phyloP scores from a whole-genome alignment of 345 rosid genomes.

The Eucalyptus tenuipes region DNA sequence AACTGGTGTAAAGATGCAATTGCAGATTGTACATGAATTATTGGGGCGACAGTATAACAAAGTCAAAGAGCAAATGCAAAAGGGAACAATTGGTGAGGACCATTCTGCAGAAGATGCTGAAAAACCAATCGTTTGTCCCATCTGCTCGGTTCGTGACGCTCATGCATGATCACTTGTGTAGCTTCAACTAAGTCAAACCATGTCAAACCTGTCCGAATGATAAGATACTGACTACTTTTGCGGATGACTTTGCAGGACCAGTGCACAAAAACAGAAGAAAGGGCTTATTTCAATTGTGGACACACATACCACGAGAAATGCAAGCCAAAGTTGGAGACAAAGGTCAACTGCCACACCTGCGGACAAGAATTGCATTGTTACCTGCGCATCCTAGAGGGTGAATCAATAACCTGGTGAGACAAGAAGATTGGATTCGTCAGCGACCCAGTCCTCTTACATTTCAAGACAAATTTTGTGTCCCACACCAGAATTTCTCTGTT shows the following conservation, averaged over 20 bases:
- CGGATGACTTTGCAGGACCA: not conserved
- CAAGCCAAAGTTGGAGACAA: not conserved
- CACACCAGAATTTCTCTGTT: too few species aligned
- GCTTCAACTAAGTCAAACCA: not conserved
- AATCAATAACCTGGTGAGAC: too few species aligned
- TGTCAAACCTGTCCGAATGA: too few species aligned
- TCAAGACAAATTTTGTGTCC: too few species aligned
- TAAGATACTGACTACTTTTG: too few species aligned
- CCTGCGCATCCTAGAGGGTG: rapidly evolving
- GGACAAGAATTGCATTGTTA: not conserved
- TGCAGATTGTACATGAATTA: not conserved
- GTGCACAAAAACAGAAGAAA: not conserved
- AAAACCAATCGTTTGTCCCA: not conserved
- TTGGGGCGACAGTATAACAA: not conserved
- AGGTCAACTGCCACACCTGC: not conserved
- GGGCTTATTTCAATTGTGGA: not conserved
- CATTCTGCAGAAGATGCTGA: not conserved
- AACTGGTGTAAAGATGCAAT: not conserved
- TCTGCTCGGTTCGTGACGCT: too few species aligned
- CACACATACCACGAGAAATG: not conserved
- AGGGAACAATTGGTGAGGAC: not conserved
- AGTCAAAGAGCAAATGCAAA: not conserved
- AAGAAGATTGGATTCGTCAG: too few species aligned
- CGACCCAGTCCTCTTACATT: too few species aligned
- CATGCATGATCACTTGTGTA: not conserved